Evolutionary conservation across 2,329 filamentous ascomycete species (phyloP).

Genomic region (Paraphaeosphaeria minitans): DNA sequence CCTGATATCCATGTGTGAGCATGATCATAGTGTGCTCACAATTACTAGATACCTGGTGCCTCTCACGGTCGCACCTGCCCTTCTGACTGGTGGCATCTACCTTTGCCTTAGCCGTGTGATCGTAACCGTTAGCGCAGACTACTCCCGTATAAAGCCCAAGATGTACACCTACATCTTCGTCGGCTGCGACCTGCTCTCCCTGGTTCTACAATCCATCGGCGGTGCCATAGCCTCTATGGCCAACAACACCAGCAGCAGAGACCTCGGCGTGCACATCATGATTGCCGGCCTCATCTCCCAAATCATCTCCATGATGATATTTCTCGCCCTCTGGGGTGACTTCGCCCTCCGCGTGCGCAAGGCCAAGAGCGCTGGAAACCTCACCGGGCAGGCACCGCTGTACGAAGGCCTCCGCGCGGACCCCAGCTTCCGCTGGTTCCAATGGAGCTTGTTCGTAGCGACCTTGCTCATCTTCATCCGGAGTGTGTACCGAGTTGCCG

Average conservation of each 20-base stretch:
- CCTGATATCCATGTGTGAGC: not conserved
- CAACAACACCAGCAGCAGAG: constrained; percentile 43
- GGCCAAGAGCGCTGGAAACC: constrained; percentile 21
- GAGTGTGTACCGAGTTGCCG: constrained; percentile 54
- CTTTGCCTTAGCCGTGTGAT: constrained; percentile 61
- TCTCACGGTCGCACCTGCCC: constrained; percentile 61
- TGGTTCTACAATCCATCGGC: constrained; percentile 62
- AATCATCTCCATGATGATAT: constrained; percentile 57
- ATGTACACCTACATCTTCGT: constrained; percentile 64
- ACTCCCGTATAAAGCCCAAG: constrained; percentile 32
- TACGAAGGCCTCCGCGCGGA: constrained; percentile 25
- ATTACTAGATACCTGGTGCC: constrained; percentile 56
- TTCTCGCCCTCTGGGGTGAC: constrained; percentile 48
- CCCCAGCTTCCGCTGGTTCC: constrained; percentile 25
- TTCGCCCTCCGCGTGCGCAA: constrained; percentile 33
- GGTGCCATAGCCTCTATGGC: constrained; percentile 62
- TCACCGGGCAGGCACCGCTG: constrained; percentile 28
- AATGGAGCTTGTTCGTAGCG: constrained; percentile 44
- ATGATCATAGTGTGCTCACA: constrained; percentile 10
- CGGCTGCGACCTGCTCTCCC: constrained; percentile 59
- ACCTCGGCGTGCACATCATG: constrained; percentile 59
- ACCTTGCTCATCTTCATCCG: constrained; percentile 53
- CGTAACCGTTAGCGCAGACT: constrained; percentile 51
- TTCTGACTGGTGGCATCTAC: constrained; percentile 60
- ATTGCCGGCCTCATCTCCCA: constrained; percentile 62